Evolutionary conservation across 495 filamentous ascomycete genomes (phyloP), one percentile per base, ranked within the genome.

Genomic region (Penicillium robsamsonii): DNA sequence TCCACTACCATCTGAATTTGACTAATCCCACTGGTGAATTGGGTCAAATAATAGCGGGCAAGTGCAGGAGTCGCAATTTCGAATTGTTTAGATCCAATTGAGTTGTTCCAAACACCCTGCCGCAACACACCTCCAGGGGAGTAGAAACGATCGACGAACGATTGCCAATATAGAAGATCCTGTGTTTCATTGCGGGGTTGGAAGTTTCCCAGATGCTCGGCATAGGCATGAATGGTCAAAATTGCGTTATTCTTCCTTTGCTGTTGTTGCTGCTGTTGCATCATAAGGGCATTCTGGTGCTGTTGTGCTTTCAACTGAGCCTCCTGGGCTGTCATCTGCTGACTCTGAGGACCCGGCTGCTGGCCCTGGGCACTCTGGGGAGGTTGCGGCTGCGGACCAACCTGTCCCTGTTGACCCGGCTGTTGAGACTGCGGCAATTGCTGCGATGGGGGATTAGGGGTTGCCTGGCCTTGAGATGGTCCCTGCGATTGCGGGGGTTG

Each of bases 21-120:
- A 46, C 79, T 81, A 37, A 96, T 84, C 5, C 90, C 90, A 53
- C 88, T 92, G n/a, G 87, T 84, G 61, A 89, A 95, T 59, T 92
- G 87, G 0, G 87, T 90, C 47, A 85, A 75, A 67, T 93, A 95
- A 61, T 89, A 96, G 46, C 90, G 84, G 15, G 92, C 80, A 18
- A 96, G 70, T 1, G 87, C 85, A 8, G 89, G 80, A 30, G 83
- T 86, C 3, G 84, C 79, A 42, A 96, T 88, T 60, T 93, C 90
- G 55, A 87, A 94, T 50, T 87, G 82, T 69, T 94, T 96, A 12
- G 70, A 65, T 20, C 74, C 73, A 17, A 78, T 71, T 27, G 80
- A 76, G 13, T 69, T 63, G 40, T 77, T 71, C 58, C 67, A 79
- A n/a, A 90, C 75, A 18, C 81, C 77, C 56, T 88, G 80, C 51